phyloP scores from a whole-genome alignment of 2,329 filamentous ascomycete genomes.

The Coniochaeta sp. region DNA sequence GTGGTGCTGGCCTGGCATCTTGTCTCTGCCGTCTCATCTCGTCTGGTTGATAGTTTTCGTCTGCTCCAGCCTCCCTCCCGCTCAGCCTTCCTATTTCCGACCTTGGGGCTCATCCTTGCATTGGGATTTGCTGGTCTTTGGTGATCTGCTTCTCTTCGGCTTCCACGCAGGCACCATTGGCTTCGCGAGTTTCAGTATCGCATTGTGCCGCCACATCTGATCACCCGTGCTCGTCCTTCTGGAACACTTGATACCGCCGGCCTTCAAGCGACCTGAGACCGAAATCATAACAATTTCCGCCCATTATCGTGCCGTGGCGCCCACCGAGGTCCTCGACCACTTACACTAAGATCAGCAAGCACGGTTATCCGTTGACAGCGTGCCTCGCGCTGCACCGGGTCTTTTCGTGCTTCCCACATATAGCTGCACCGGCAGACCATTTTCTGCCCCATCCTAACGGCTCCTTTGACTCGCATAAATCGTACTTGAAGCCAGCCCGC shows the following conservation, averaged over 20 bases:
- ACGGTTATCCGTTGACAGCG: neutral
- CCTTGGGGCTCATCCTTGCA: neutral
- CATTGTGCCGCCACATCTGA: neutral
- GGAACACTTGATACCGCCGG: neutral
- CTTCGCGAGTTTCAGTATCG: constrained; percentile 1
- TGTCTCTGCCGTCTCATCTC: neutral
- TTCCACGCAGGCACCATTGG: neutral
- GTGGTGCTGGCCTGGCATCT: neutral
- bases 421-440: neutral
- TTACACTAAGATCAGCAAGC: neutral
- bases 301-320: neutral
- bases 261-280: neutral
- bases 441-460: neutral
- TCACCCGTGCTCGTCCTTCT: neutral
- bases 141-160: neutral
- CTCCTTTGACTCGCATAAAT: neutral
- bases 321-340: neutral
- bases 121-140: neutral
- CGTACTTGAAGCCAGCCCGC: neutral
- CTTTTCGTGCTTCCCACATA: neutral
- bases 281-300: neutral
- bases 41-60: neutral
- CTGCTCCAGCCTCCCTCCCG: neutral
- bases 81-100: neutral
- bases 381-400: neutral